Percentiles rank a stretch among this genome's conserved stretches.
Evolutionary conservation across 2,329 filamentous ascomycete species (phyloP).

Genomic region (Venturiaceae sp.): DNA sequence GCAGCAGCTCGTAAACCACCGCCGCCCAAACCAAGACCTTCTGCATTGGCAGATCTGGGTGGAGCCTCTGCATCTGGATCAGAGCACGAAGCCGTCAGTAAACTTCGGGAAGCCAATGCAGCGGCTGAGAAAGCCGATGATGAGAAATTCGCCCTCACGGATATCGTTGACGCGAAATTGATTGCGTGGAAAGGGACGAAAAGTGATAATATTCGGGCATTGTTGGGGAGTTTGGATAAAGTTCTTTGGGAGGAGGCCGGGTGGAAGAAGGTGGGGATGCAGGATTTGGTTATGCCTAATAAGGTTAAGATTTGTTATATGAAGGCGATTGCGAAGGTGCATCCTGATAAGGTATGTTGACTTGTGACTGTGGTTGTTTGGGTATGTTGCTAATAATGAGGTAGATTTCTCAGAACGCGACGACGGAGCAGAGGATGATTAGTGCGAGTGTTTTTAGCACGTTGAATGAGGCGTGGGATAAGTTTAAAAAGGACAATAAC

Average conservation of each 20-base stretch:
- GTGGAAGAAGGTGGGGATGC: constrained; percentile 95
- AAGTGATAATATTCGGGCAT: constrained; percentile 79
- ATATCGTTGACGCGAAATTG: constrained; percentile 74
- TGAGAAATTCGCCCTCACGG: constrained; percentile 82
- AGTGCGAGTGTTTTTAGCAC: constrained; percentile 55
- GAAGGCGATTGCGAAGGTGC: constrained; percentile 98
- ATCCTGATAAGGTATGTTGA: constrained; percentile 86
- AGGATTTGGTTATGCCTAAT: constrained; percentile 82
- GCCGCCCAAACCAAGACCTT: constrained; percentile 20
- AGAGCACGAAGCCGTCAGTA: constrained; percentile 65
- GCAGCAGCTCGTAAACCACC: constrained; percentile 34
- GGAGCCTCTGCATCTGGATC: constrained; percentile 31
- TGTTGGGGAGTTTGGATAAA: constrained; percentile 76
- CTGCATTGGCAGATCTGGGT: constrained; percentile 32
- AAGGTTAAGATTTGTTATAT: constrained; percentile 98
- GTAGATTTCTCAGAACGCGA: constrained; percentile 53
- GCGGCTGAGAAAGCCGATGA: constrained; percentile 81
- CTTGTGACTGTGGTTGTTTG: constrained; percentile 3
- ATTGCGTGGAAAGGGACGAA: constrained; percentile 82
- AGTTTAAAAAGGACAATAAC: constrained; percentile 55
- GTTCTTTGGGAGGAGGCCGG: constrained; percentile 88
- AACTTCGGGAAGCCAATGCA: constrained; percentile 73
- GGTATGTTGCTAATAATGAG: constrained; percentile 11
- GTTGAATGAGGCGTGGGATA: constrained; percentile 60
- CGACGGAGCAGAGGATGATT: constrained; percentile 58